Percentiles rank a stretch among this genome's conserved stretches.
Conservation (phyloP, 495 filamentous ascomycete species). For the Rostrohypoxylon terebratum region DNA sequence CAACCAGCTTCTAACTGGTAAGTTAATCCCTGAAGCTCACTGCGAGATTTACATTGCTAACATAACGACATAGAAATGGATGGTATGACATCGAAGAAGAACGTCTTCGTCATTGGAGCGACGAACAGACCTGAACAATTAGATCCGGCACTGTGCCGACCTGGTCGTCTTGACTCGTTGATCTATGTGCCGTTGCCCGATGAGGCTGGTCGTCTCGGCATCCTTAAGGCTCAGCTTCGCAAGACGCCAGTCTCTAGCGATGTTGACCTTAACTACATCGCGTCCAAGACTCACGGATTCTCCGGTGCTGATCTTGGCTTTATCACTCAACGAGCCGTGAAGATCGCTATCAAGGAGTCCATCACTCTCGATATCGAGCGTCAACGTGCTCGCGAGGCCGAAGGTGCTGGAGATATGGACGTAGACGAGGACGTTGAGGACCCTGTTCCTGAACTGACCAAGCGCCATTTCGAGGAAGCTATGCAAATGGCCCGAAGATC, state of each 20-base stretch:
- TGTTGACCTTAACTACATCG: conserved; percentile 90
- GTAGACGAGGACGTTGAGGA: conserved; percentile 88
- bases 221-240: conserved; percentile 95
- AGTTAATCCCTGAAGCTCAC: conserved; percentile 50
- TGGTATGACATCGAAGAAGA: conserved; percentile 99
- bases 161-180: conserved; percentile 96
- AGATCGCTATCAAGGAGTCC: conserved; percentile 98
- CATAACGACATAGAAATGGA: conserved; percentile 81
- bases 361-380: conserved; percentile 90
- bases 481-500: conserved; percentile 94
- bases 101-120: conserved; percentile 99
- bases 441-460: conserved; percentile 95
- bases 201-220: conserved; percentile 84
- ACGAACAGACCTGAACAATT: conserved; percentile 99
- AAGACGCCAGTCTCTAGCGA: conserved; percentile 94
- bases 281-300: conserved; percentile 97
- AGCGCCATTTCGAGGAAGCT: conserved; percentile 97
- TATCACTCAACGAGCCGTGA: conserved; percentile 98
- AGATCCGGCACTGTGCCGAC: conserved; percentile 96
- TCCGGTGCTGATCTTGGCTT: conserved; percentile 99
- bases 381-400: conserved; percentile 86
- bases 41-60: conserved; percentile 55
- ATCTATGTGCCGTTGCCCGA: conserved; percentile 98
- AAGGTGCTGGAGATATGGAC: conserved; percentile 82
- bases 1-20: conserved; percentile 98